Evolutionary conservation across 176 grass and related monocot species (phyloP).

Genomic region (Triticum monococcum): DNA sequence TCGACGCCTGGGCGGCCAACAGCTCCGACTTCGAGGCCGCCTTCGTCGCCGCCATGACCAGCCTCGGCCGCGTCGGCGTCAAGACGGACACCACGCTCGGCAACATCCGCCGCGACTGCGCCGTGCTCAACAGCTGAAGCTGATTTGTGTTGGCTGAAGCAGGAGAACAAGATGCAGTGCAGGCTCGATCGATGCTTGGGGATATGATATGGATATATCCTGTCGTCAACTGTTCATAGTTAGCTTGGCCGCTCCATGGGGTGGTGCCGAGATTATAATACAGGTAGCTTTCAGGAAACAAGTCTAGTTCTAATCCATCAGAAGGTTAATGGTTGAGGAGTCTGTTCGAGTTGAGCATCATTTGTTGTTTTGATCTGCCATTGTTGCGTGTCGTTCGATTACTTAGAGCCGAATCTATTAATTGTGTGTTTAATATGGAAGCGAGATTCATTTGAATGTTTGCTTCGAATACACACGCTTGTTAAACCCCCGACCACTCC

Average conservation of each 20-base stretch:
- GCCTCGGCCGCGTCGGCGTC: conserved; percentile 74
- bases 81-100: conserved; percentile 69
- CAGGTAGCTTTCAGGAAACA: conserved; percentile 25
- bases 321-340: neutral
- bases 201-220: neutral
- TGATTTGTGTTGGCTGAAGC: neutral
- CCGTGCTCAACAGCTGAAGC: conserved; percentile 48
- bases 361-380: neutral
- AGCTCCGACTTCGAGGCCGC: conserved; percentile 48
- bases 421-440: neutral
- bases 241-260: neutral
- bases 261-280: conserved; percentile 2
- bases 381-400: neutral
- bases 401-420: conserved; percentile 3
- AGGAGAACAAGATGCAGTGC: neutral
- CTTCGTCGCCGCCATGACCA: conserved; percentile 69
- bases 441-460: neutral
- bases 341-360: neutral
- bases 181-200: neutral
- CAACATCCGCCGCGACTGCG: conserved; percentile 78
- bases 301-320: neutral
- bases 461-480: neutral
- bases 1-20: conserved; percentile 59
- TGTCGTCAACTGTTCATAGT: conserved; percentile 15
- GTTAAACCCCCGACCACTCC: no score